A percentile compares a stretch with the other conserved stretches of the same genome.
Evolutionary conservation across 2,329 filamentous ascomycete genomes (phyloP).

Genomic region (Amesomyces nigricolor): DNA sequence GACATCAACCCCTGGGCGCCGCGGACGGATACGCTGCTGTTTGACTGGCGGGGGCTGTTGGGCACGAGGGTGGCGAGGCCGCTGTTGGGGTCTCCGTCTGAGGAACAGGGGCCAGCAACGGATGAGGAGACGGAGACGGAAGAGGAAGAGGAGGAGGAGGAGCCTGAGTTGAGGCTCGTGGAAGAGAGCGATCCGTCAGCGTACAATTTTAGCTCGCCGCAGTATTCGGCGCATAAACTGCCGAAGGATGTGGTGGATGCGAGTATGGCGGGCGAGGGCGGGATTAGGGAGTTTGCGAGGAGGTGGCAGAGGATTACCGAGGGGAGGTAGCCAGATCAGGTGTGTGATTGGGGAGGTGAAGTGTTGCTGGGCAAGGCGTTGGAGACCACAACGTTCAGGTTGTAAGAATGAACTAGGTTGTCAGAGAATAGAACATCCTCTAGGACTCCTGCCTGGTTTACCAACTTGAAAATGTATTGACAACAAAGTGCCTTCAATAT

Average conservation of each 20-base stretch:
- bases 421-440: no score
- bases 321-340: slow-evolving; percentile 10
- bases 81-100: slow-evolving; percentile 44
- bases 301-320: slow-evolving; percentile 60
- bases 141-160: slow-evolving; percentile 52
- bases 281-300: slow-evolving; percentile 72
- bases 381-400: no score
- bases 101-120: slow-evolving; percentile 28
- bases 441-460: no score
- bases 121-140: slow-evolving; percentile 58
- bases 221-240: slow-evolving; percentile 93
- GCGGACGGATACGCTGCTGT: slow-evolving; percentile 81
- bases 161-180: slow-evolving; percentile 76
- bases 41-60: slow-evolving; percentile 83
- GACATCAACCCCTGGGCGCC: slow-evolving; percentile 95
- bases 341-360: no score
- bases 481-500: no score
- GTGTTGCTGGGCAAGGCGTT: no score
- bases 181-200: slow-evolving; percentile 81
- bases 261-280: slow-evolving; percentile 61
- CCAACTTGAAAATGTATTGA: no score
- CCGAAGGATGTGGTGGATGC: slow-evolving; percentile 85
- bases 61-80: slow-evolving; percentile 59
- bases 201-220: slow-evolving; percentile 75
- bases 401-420: no score